phyloP scores from a whole-genome alignment of 345 rosid species.

The Microcos paniculata region DNA sequence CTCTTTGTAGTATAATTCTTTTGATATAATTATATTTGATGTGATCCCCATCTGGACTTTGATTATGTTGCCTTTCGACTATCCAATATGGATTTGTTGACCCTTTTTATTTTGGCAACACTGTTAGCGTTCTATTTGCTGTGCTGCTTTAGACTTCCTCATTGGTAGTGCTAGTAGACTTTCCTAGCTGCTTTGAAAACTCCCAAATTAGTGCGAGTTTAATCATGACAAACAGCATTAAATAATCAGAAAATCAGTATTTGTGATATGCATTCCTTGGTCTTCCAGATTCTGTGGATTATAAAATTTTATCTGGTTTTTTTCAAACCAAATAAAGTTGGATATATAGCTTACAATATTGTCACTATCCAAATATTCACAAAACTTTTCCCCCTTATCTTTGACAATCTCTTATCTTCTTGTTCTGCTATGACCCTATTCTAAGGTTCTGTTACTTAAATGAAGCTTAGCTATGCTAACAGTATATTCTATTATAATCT shows the following conservation, averaged over 20 bases:
- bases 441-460: neutral
- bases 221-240: conserved; percentile 28
- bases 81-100: neutral
- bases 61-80: conserved; percentile 22
- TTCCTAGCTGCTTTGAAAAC: conserved; percentile 15
- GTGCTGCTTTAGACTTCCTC: conserved; percentile 8
- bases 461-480: neutral
- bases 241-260: neutral
- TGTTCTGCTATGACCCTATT: neutral
- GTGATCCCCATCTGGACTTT: conserved; percentile 21
- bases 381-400: neutral
- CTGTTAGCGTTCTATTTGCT: neutral
- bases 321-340: conserved; percentile 10
- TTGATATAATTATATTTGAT: conserved; percentile 12
- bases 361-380: conserved; percentile 8
- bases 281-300: conserved; percentile 14
- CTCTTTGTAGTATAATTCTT: neutral
- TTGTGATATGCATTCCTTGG: neutral
- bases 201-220: conserved; percentile 25
- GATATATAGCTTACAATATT: conserved; percentile 1
- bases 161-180: conserved; percentile 13
- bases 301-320: neutral
- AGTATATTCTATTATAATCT: neutral
- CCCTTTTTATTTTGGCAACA: neutral
- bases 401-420: neutral